Percentiles rank a stretch among this genome's conserved stretches.
Conservation (phyloP, 164 flowering plant species). For the Nymphaea colorata region DNA sequence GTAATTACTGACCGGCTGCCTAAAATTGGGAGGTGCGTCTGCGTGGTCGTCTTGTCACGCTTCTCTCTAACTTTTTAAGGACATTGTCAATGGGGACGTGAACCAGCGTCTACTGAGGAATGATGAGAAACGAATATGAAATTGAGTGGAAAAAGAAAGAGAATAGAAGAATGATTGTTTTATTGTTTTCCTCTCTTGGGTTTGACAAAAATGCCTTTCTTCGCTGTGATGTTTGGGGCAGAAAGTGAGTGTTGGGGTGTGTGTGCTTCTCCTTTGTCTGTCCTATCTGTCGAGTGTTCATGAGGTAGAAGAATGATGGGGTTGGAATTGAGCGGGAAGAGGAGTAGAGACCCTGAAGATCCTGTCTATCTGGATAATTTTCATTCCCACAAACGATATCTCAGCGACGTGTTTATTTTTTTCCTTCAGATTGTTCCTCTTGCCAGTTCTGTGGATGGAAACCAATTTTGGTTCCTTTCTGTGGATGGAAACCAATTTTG, state of each 20-base stretch:
- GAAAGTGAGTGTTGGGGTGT: not conserved
- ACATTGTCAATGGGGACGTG: no score
- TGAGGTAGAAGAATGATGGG: slow-evolving; percentile 34
- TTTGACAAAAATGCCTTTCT: not conserved
- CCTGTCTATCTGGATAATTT: slow-evolving; percentile 88
- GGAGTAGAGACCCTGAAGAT: slow-evolving; percentile 86
- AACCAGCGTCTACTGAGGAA: no score
- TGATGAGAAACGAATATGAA: no score
- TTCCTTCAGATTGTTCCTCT: not conserved
- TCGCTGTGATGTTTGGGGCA: not conserved
- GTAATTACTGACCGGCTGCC: no score
- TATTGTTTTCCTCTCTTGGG: no score
- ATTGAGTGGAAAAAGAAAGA: no score
- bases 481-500: no score
- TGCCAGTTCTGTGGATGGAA: not conserved
- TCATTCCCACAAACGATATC: slow-evolving; percentile 85
- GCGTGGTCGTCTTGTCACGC: no score
- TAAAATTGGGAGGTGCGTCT: no score
- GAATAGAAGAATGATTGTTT: no score
- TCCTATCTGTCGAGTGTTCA: not conserved
- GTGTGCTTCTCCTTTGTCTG: no score
- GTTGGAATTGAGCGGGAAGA: slow-evolving; percentile 46
- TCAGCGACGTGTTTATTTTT: slow-evolving; percentile 59
- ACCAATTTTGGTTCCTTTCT: not conserved
- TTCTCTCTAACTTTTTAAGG: no score